These are phyloP conservation scores for Penicillium sp. DNA, from an alignment of 2,329 filamentous ascomycete species.

Conservation along the genomic window DNA sequence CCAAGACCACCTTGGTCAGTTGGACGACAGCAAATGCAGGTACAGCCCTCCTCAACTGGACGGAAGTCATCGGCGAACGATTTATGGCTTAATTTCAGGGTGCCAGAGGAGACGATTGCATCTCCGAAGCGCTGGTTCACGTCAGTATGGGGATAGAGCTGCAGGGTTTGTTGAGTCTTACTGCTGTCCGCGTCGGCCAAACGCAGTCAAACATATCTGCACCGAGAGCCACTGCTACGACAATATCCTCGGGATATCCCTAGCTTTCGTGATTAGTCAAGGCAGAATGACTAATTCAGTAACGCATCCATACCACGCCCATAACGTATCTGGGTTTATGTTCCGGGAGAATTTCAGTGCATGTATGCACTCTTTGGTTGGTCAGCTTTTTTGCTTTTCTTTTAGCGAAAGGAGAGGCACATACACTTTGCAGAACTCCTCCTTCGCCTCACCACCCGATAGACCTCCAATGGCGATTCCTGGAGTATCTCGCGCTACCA, in stretches of 20 bases:
- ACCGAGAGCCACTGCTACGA: constrained; percentile 85
- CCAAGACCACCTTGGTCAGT: constrained; percentile 62
- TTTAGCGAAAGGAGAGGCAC: constrained; percentile 1
- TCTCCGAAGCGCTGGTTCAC: constrained; percentile 68
- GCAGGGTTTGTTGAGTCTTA: constrained; percentile 28
- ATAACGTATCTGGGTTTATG: constrained; percentile 97
- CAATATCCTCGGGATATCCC: constrained; percentile 90
- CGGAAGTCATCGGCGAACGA: constrained; percentile 69
- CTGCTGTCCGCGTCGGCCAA: constrained; percentile 89
- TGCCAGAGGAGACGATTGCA: constrained; percentile 70
- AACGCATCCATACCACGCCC: constrained; percentile 63
- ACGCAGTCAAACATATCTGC: constrained; percentile 99
- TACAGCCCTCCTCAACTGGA: constrained; percentile 74
- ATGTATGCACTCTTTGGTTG: constrained; percentile 57
- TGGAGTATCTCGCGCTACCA: constrained; percentile 83
- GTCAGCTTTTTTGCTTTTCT: constrained; percentile 2
- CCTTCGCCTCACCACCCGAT: constrained; percentile 89
- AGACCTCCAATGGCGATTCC: constrained; percentile 94
- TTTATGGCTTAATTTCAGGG: constrained; percentile 74
- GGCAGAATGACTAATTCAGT: background rate
- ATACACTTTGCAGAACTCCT: constrained; percentile 76
- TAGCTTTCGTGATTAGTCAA: constrained; percentile 19
- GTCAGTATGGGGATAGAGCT: background rate
- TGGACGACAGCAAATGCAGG: constrained; percentile 66
- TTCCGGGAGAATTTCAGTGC: constrained; percentile 74